Evolutionary conservation across 1,284 basidiomycete species (phyloP), one percentile per base, ranked within the genome.

Genomic region (Athelia psychrophila): DNA sequence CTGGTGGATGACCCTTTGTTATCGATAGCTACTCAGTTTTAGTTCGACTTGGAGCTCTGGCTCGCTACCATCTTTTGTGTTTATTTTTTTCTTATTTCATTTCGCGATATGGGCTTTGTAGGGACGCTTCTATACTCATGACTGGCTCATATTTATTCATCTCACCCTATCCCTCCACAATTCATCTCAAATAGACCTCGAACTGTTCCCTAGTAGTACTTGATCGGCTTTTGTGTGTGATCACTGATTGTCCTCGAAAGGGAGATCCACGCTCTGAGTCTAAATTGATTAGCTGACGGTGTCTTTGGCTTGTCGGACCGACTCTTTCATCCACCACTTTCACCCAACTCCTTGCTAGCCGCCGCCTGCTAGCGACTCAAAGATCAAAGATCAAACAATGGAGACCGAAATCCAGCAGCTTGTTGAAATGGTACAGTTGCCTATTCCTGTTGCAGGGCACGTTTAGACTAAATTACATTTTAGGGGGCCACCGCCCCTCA

Each of bases 321-420:
- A n/a, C 20, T 22, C 38, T 42, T 42, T 5, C n/a, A 35, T 35
- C 33, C 10, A 35, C 10, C 33, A 10, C 10, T n/a, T 35, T 35
- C 33, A n/a, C 38, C 9, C 27, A 30, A 30, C 27, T 5, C 27
- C 27, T 13, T 30, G 6, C 27, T 30, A 30, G 13, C 27, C 27
- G 13, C 27, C 27, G 6, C 27, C 27, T 30, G 27, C 13, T 13
- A 30, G 27, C 27, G 27, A 30, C 27, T 30, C 38, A 42, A 8
- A 6, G 38, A 42, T 42, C n/a, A 9, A n/a, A 42, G 20, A 42
- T 42, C 38, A 22, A 42, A n/a, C n/a, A 18, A 57, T 57, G 56
- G 56, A 57, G 15, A 53, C 48, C 23, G 54, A 57, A 12, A 30
- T 57, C n/a, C 24, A 47, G n/a, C 54, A 55, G 51, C 38, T 57